phyloP scores from a whole-genome alignment of 371 early-diverging fungal genomes.

The Mucor irregularis region DNA sequence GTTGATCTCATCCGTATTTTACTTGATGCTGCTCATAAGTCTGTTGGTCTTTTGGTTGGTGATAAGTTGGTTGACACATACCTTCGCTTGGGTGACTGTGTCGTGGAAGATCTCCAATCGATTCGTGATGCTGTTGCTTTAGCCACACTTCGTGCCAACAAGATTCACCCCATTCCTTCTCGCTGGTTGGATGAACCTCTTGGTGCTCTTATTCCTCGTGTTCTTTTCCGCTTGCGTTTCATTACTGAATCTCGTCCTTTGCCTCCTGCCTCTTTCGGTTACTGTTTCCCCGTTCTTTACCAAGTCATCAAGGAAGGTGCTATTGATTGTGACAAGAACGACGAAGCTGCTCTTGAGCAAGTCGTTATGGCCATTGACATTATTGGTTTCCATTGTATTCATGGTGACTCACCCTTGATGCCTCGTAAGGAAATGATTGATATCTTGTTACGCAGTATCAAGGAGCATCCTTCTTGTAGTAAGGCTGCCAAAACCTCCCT shows the following conservation, averaged over 20 bases:
- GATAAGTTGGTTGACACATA: conserved; percentile 61
- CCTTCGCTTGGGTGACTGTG: conserved; percentile 51
- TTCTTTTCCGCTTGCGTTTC: conserved; percentile 76
- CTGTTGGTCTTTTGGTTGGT: conserved; percentile 61
- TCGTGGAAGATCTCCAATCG: conserved; percentile 48
- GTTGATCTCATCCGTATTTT: conserved; percentile 51
- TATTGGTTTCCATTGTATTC: conserved; percentile 63
- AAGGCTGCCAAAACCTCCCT: conserved; percentile 63
- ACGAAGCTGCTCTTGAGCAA: conserved; percentile 70
- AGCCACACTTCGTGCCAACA: conserved; percentile 72
- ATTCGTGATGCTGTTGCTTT: conserved; percentile 59
- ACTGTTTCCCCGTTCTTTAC: conserved; percentile 78
- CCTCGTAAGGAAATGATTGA: conserved; percentile 79
- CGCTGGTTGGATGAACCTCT: conserved; percentile 74
- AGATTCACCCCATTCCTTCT: conserved; percentile 61
- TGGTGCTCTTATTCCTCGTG: conserved; percentile 64
- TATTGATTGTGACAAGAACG: conserved; percentile 47
- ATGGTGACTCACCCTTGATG: conserved; percentile 56
- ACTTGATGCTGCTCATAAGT: conserved; percentile 51
- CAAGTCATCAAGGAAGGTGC: conserved; percentile 73
- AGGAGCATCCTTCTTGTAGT: conserved; percentile 65
- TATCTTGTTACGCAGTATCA: conserved; percentile 69
- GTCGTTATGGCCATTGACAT: conserved; percentile 76
- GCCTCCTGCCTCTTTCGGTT: conserved; percentile 76
- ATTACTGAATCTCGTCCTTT: conserved; percentile 66